A percentile compares a stretch with the other conserved stretches of the same genome.
phyloP scores from a whole-genome alignment of 345 rosid genomes.

The Leavenworthia alabamica region DNA sequence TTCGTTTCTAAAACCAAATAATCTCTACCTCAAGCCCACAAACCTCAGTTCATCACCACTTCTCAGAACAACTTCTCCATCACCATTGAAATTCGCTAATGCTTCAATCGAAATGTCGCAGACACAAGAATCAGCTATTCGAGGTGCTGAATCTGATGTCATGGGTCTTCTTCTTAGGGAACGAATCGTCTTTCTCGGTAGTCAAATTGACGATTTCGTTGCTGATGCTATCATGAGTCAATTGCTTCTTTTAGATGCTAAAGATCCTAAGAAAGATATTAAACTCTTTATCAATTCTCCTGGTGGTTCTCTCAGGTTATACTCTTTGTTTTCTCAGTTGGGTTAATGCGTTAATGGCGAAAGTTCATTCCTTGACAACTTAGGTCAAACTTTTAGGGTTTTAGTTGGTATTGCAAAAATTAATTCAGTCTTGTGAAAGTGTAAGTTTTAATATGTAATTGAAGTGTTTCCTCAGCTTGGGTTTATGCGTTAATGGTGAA shows the following conservation, averaged over 20 bases:
- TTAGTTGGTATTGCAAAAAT: not conserved
- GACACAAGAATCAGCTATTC: conserved; percentile 57
- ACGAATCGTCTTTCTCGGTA: conserved; percentile 78
- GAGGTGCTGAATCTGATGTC: conserved; percentile 72
- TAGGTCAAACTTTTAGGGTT: not conserved
- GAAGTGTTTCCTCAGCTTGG: not conserved
- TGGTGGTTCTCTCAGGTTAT: conserved; percentile 93
- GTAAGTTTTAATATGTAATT: not conserved
- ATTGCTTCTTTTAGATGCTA: conserved; percentile 79
- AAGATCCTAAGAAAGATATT: conserved; percentile 82
- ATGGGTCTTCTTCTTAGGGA: conserved; percentile 83
- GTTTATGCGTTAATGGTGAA: not conserved
- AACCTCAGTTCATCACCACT: conserved; percentile 25
- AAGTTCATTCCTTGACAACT: not conserved
- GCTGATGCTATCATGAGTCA: conserved; percentile 89
- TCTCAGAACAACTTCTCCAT: conserved; percentile 29
- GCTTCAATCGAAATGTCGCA: conserved; percentile 39
- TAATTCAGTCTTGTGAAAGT: not conserved
- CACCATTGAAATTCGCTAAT: conserved; percentile 26
- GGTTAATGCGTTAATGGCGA: not conserved
- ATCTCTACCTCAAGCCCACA: conserved; percentile 28
- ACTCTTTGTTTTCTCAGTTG: not conserved
- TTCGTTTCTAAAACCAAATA: conserved; percentile 16
- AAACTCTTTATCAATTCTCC: conserved; percentile 76
- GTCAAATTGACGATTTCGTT: conserved; percentile 64